Percentiles rank a stretch among this genome's conserved stretches.
phyloP scores from a whole-genome alignment of 2,329 filamentous ascomycete species.

The Stagonosporopsis cucurbitacearum region DNA sequence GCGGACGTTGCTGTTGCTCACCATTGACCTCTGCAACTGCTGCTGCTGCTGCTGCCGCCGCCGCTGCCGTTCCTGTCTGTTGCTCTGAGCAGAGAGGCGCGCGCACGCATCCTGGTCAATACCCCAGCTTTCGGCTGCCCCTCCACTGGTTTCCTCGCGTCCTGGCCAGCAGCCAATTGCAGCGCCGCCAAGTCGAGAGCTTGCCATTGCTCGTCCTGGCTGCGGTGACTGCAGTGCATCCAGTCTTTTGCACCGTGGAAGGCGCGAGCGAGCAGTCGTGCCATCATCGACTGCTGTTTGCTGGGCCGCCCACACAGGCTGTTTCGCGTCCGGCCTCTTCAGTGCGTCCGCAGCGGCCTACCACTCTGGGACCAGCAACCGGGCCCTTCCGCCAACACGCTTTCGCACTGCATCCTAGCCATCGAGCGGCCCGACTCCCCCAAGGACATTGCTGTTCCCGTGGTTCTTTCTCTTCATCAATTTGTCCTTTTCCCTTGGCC shows the following conservation, averaged over 20 bases:
- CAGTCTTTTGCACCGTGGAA: conserved; percentile 28
- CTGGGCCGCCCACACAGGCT: conserved; percentile 6
- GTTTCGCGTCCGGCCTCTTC: conserved; percentile 11
- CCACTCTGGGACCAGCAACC: conserved; percentile 20
- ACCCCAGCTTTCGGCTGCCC: conserved; percentile 22
- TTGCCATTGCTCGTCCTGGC: conserved; percentile 37
- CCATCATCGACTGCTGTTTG: conserved; percentile 8
- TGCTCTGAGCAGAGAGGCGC: conserved; percentile 2
- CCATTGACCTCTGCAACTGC: conserved; percentile 2
- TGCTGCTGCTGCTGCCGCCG: no score
- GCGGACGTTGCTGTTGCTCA: conserved; percentile 6
- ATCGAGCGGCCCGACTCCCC: conserved; percentile 22
- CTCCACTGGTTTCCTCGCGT: conserved; percentile 19
- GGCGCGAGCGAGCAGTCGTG: conserved; percentile 22
- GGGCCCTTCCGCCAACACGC: conserved; percentile 23
- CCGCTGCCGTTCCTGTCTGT: not conserved
- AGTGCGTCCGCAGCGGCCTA: conserved; percentile 15
- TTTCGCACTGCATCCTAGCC: conserved; percentile 19
- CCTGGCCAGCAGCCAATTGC: conserved; percentile 34
- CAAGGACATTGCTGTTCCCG: conserved; percentile 17
- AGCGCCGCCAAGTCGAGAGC: conserved; percentile 17
- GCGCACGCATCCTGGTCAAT: conserved; percentile 12
- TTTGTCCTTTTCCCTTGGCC: not conserved
- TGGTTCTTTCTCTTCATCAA: conserved; percentile 14
- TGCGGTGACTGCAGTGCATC: conserved; percentile 33